Evolutionary conservation across 371 early-diverging fungal species (phyloP), one percentile per base, ranked within the genome.

Genomic region (Phascolomyces articulosus): DNA sequence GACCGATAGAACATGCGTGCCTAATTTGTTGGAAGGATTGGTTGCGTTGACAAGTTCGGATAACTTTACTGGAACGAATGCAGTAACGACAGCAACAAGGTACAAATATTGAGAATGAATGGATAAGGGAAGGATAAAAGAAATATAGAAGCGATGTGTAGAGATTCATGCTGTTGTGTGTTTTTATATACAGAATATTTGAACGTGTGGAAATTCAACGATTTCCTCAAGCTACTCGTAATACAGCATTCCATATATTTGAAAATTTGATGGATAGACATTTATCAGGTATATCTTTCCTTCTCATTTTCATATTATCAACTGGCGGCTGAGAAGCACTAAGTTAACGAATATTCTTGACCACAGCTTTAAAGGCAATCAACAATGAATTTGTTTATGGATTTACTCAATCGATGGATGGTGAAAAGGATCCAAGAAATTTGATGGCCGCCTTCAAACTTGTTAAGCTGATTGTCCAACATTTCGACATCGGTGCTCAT

Each of bases 381-480:
- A 80, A 80, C 53, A 72, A 83, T 16, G 90, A 90, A 28, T 95
- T 97, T 78, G 86, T 96, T 3, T 77, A 83, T 60, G 96, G 95
- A 29, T 96, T 93, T 69, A 90, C 95, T 9, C 87, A 91, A 68
- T 80, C 87, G 24, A 86, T 99, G 84, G 98, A 98, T 70, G 97
- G 97, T 26, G 99, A 99, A 72, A 99, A 98, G 79, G 99, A 99
- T 72, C 99, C 99, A 10, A 83, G 98, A 51, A 95, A 96, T 72
- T 77, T 99, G 60, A 79, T 96, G 74, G 67, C 92, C 40, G 93
- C 91, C 0, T 99, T 99, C 73, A 79, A 87, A 40, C 79, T 91
- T 6, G 82, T 92, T 60, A 83, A 84, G 41, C 67, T 60, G 40
- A 87, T 97, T 23, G 85, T 88, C 11, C 65, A 76, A 11, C 77